Percentiles rank a stretch among this genome's conserved stretches.
phyloP scores from a whole-genome alignment of 805 yeast genomes.

The Metschnikowia aberdeeniae region DNA sequence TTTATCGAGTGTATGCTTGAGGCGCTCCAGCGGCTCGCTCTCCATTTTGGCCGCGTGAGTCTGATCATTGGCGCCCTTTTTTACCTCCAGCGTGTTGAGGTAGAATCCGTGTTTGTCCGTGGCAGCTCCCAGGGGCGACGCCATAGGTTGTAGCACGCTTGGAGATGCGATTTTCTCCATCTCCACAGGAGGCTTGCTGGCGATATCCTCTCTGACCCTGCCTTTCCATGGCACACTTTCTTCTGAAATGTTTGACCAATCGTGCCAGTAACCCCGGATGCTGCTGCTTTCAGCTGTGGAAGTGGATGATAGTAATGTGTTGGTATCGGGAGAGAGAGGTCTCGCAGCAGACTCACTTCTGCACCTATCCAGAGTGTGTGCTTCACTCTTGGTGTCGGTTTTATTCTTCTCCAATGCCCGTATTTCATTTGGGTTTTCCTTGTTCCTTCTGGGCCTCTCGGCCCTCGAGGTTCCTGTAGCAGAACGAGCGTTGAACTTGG shows the following conservation, averaged over 20 bases:
- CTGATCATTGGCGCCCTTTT: background rate
- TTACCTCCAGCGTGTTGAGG: slow-evolving; percentile 15
- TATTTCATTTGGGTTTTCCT: too few relatives aligned
- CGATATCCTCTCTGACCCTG: background rate
- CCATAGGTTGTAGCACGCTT: background rate
- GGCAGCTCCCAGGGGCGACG: slow-evolving; percentile 18
- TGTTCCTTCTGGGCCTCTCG: background rate
- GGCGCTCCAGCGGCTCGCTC: background rate
- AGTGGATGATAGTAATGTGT: background rate
- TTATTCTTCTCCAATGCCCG: too few relatives aligned
- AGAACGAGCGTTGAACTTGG: background rate
- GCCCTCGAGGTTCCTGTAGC: background rate
- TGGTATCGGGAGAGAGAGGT: background rate
- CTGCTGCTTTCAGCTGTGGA: slow-evolving; percentile 1
- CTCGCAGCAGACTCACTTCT: too few relatives aligned
- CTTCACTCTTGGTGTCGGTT: too few relatives aligned
- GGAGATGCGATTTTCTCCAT: slow-evolving; percentile 27
- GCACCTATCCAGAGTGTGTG: too few relatives aligned
- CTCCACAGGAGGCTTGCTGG: slow-evolving; percentile 38
- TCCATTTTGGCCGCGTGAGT: background rate
- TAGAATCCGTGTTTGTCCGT: slow-evolving; percentile 52
- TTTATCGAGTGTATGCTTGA: slow-evolving; percentile 19
- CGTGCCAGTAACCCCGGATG: slow-evolving; percentile 6
- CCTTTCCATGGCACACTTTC: background rate
- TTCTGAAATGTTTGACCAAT: slow-evolving; percentile 11